Conservation (phyloP, 108 stramenopile genomes). For the Asterionellopsis glacialis region DNA sequence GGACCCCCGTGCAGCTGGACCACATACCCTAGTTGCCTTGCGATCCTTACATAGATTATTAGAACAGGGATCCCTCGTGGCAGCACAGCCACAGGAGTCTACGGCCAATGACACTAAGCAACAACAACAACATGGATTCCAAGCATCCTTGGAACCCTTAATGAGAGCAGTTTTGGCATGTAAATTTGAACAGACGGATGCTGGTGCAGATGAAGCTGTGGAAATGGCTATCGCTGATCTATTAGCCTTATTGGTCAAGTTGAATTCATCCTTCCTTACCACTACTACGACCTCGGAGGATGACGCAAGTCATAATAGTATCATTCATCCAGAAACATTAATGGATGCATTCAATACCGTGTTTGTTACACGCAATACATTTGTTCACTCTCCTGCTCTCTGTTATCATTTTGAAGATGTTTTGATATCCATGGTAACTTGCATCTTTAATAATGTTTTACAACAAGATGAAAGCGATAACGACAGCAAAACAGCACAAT, state of each 20-base stretch:
- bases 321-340: conserved; percentile 37
- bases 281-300: too few species aligned
- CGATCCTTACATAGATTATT: conserved; percentile 67
- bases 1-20: conserved; percentile 83
- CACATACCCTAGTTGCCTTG: conserved; percentile 79
- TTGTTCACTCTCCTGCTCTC: conserved; percentile 75
- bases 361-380: conserved; percentile 75
- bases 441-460: conserved; percentile 45
- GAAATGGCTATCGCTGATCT: conserved; percentile 91
- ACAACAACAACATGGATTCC: background rate
- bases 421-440: conserved; percentile 46
- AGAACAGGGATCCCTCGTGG: conserved; percentile 32
- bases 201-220: conserved; percentile 85
- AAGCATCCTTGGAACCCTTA: conserved; percentile 4
- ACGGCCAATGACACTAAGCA: background rate
- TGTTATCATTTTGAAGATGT: conserved; percentile 84
- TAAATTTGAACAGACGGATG: conserved; percentile 87
- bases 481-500: conserved; percentile 13
- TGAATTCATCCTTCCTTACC: conserved; percentile 15
- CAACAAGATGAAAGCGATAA: conserved; percentile 14
- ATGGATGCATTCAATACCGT: conserved; percentile 81
- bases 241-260: conserved; percentile 51
- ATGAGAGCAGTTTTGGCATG: conserved; percentile 64
- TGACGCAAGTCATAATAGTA: conserved; percentile 23
- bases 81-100: too few species aligned